Evolutionary conservation across 1,284 basidiomycete species (phyloP).

Genomic region (Thelephora terrestris): DNA sequence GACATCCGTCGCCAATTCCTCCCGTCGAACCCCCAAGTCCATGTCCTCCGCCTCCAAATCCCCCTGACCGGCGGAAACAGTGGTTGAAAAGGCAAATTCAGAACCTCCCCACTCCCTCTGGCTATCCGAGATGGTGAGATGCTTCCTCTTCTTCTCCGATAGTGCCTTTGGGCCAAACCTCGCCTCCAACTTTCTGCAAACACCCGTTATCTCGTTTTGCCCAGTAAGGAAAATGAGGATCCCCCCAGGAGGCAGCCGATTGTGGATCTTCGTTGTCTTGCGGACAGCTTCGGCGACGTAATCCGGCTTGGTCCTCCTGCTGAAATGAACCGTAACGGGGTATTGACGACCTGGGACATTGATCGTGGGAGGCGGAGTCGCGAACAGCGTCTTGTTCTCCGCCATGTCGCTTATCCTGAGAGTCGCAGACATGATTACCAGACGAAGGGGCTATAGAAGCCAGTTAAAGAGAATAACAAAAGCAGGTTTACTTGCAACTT

Average conservation of each 20-base stretch:
- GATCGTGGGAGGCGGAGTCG: slow-evolving; percentile 81
- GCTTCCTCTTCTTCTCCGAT: slow-evolving; percentile 36
- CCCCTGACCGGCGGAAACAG: slow-evolving; percentile 40
- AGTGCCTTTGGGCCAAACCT: slow-evolving; percentile 66
- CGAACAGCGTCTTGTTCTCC: slow-evolving; percentile 78
- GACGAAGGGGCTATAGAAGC: slow-evolving; percentile 63
- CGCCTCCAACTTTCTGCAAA: slow-evolving; percentile 66
- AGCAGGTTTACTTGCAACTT: background rate
- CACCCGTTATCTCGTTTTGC: slow-evolving; percentile 63
- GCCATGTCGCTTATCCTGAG: slow-evolving; percentile 91
- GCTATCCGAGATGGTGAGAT: slow-evolving; percentile 7
- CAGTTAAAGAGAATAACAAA: background rate
- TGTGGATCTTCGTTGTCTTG: slow-evolving; percentile 79
- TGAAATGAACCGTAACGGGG: slow-evolving; percentile 94
- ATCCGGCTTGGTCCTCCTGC: slow-evolving; percentile 74
- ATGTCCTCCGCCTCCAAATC: slow-evolving; percentile 77
- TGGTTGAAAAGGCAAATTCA: background rate
- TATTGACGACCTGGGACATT: slow-evolving; percentile 88
- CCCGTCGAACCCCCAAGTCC: slow-evolving; percentile 48
- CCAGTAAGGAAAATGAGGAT: slow-evolving; percentile 71
- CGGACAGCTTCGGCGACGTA: slow-evolving; percentile 88
- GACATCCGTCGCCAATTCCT: slow-evolving; percentile 44
- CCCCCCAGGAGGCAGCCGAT: slow-evolving; percentile 60
- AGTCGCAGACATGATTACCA: slow-evolving; percentile 99
- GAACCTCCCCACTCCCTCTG: slow-evolving; percentile 13